Conservation (phyloP, 257 asterid species). For the Capsicum pubescens region DNA sequence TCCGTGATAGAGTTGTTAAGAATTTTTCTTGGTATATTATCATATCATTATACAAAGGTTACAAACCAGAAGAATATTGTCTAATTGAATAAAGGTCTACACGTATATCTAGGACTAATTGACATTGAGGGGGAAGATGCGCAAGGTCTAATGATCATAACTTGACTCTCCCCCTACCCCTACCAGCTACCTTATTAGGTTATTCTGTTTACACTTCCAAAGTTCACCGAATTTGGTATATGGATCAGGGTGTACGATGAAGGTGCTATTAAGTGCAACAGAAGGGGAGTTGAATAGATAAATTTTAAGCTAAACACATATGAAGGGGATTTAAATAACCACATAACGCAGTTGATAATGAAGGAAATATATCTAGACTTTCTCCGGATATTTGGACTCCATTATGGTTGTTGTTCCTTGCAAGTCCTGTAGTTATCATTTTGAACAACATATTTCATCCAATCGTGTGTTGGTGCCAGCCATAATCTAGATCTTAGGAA, state of each 20-base stretch:
- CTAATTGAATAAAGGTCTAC: background rate
- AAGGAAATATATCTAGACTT: background rate
- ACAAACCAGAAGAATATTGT: background rate
- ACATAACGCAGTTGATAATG: too few relatives aligned
- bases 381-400: background rate
- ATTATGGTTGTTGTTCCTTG: too few relatives aligned
- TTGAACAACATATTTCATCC: too few relatives aligned
- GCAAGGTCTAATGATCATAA: background rate
- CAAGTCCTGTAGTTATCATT: too few relatives aligned
- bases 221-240: too few relatives aligned
- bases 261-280: background rate
- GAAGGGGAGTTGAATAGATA: background rate
- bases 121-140: background rate
- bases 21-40: too few relatives aligned
- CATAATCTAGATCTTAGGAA: background rate
- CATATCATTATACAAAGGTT: too few relatives aligned
- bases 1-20: too few relatives aligned
- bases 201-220: too few relatives aligned
- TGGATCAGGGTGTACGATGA: background rate
- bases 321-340: background rate
- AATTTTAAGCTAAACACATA: background rate
- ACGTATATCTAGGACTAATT: background rate
- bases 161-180: background rate
- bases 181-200: too few relatives aligned
- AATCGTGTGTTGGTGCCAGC: background rate